Percentiles rank a stretch among this genome's conserved stretches.
Conservation (phyloP, 352 stramenopile species). For the Thraustochytrium sp. region DNA sequence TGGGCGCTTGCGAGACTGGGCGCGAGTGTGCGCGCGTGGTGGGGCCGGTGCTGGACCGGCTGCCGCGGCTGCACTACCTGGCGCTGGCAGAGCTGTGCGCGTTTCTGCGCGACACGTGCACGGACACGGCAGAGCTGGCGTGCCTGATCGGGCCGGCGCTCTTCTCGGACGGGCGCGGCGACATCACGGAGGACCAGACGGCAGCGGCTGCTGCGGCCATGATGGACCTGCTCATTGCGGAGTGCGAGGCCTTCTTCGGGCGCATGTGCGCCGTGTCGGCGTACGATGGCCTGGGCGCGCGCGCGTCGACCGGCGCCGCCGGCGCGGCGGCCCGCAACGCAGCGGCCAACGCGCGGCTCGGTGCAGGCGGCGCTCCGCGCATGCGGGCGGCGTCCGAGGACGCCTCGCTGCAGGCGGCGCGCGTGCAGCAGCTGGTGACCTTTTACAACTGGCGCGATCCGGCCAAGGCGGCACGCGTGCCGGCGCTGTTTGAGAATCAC, state of each 20-base stretch:
- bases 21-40: slow-evolving; percentile 1
- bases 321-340: not conserved
- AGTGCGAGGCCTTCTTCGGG: slow-evolving; percentile 30
- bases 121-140: slow-evolving; percentile 7
- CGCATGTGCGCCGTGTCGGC: not conserved
- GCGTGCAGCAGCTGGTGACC: slow-evolving; percentile 9
- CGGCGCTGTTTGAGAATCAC: slow-evolving; percentile 28
- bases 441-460: slow-evolving; percentile 43
- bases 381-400: not conserved
- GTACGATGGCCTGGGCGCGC: not conserved
- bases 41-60: slow-evolving; percentile 16
- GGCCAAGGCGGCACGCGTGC: slow-evolving; percentile 4
- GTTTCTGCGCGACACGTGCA: slow-evolving; percentile 8
- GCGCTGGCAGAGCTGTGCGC: slow-evolving; percentile 35
- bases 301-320: not conserved
- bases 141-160: slow-evolving; percentile 18
- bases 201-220: slow-evolving; percentile 13
- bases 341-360: not conserved
- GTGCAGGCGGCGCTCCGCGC: not conserved
- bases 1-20: slow-evolving; percentile 1
- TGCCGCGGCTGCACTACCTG: slow-evolving; percentile 14
- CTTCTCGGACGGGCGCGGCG: not conserved
- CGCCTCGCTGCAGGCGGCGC: not conserved
- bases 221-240: slow-evolving; percentile 37
- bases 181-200: not conserved